phyloP scores from a whole-genome alignment of 2,329 filamentous ascomycete species.

The Elsinoe fawcettii region DNA sequence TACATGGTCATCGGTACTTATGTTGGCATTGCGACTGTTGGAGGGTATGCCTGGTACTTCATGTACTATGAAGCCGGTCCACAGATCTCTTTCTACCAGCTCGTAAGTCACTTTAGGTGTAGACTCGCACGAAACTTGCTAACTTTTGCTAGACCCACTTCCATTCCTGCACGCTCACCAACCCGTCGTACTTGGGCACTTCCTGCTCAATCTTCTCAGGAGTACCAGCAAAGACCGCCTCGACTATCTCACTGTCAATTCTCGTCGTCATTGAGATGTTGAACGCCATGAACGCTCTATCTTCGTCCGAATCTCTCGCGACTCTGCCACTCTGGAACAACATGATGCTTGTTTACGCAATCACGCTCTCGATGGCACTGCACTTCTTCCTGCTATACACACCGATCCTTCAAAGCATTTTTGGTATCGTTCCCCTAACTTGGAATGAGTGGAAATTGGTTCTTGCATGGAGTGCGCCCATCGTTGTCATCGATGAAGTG shows the following conservation, averaged over 20 bases:
- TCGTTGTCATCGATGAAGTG: conserved; percentile 80
- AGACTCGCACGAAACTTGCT: not conserved
- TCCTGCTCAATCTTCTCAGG: conserved; percentile 89
- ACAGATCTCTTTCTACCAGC: conserved; percentile 82
- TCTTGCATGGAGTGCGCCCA: conserved; percentile 75
- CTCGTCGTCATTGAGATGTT: conserved; percentile 99
- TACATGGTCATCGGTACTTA: conserved; percentile 96
- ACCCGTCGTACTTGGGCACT: conserved; percentile 74
- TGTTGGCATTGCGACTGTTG: conserved; percentile 88
- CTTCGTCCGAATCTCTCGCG: conserved; percentile 85
- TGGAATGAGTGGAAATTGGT: conserved; percentile 90
- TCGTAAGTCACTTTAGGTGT: conserved; percentile 43
- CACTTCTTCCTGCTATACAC: conserved; percentile 93
- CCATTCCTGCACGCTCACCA: conserved; percentile 68
- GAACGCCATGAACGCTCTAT: conserved; percentile 97
- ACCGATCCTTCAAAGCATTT: conserved; percentile 78
- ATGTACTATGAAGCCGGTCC: conserved; percentile 89
- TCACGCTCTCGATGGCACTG: conserved; percentile 82
- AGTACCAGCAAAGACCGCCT: conserved; percentile 78
- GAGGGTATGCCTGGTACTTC: conserved; percentile 99
- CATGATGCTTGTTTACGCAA: conserved; percentile 96
- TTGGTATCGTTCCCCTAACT: conserved; percentile 83
- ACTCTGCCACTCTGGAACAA: conserved; percentile 97
- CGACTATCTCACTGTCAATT: conserved; percentile 82
- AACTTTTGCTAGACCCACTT: conserved; percentile 57